Conservation (phyloP, 257 asterid genomes). For the Salvia rosmarinus region DNA sequence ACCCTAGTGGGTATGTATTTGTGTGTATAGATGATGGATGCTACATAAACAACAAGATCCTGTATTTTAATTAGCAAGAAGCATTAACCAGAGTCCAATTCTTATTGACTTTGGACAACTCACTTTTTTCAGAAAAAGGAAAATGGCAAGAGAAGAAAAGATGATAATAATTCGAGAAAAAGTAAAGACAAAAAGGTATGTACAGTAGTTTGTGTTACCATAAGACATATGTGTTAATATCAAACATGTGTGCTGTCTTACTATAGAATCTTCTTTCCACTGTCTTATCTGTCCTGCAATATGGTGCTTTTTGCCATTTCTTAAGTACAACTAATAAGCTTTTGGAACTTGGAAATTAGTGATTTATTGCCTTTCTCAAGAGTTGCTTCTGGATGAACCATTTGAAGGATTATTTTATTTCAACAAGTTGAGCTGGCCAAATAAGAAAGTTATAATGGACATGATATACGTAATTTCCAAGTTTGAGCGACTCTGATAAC, state of each 20-base stretch:
- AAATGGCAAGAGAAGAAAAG: conserved; percentile 91
- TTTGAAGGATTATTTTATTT: conserved; percentile 8
- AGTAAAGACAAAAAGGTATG: conserved; percentile 84
- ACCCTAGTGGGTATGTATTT: background rate
- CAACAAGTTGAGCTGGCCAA: background rate
- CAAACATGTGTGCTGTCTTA: background rate
- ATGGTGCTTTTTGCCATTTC: background rate
- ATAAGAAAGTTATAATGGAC: conserved; percentile 1
- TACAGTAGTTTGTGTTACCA: conserved; percentile 22
- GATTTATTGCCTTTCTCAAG: background rate
- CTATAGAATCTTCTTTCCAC: conserved; percentile 11
- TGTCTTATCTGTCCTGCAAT: conserved; percentile 8
- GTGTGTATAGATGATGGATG: conserved; percentile 1
- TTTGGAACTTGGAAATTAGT: conserved; percentile 6
- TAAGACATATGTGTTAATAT: conserved; percentile 11
- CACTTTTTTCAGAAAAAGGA: conserved; percentile 77
- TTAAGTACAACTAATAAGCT: background rate
- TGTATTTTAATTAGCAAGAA: conserved; percentile 5
- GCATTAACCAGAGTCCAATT: background rate
- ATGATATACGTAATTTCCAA: background rate
- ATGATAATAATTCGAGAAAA: conserved; percentile 70
- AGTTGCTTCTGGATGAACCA: background rate
- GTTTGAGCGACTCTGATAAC: conserved; percentile 10
- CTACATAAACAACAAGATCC: background rate
- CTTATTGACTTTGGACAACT: conserved; percentile 27